These are phyloP conservation scores for Elsinoe australis DNA, from an alignment of 2,329 filamentous ascomycete genomes.

Conservation along the genomic window DNA sequence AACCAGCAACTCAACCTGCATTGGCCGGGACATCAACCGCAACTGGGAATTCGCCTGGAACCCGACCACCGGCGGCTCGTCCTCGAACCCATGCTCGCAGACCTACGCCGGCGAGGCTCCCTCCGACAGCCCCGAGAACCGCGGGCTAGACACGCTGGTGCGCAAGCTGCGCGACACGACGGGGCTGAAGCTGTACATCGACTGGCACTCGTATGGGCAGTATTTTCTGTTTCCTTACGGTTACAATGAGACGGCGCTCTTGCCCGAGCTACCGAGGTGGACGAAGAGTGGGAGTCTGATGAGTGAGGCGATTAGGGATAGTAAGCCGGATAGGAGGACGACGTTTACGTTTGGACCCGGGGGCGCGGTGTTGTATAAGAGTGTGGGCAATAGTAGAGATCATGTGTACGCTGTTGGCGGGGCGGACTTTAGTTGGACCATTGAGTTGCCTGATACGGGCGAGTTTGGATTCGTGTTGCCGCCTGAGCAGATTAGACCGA, in stretches of 20 bases:
- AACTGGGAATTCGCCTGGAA: slow-evolving; percentile 14
- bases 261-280: slow-evolving; percentile 6
- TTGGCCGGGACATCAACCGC: slow-evolving; percentile 19
- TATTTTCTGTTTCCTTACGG: slow-evolving; percentile 12
- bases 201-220: slow-evolving; percentile 13
- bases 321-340: background rate
- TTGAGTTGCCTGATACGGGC: slow-evolving; percentile 9
- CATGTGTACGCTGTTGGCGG: slow-evolving; percentile 9
- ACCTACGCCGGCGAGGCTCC: background rate
- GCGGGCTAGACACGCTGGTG: background rate
- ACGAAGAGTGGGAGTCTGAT: slow-evolving; percentile 8
- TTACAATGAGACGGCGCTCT: slow-evolving; percentile 9
- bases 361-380: slow-evolving; percentile 11
- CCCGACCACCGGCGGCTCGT: slow-evolving; percentile 25
- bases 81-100: slow-evolving; percentile 27
- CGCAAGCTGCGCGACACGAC: background rate
- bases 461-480: slow-evolving; percentile 10
- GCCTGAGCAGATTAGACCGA: slow-evolving; percentile 7
- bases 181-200: slow-evolving; percentile 39
- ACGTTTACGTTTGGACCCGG: slow-evolving; percentile 5
- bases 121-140: background rate
- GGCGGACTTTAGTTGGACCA: slow-evolving; percentile 3
- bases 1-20: background rate
- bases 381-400: slow-evolving; percentile 8
- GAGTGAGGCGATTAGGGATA: slow-evolving; percentile 7